Conservation (phyloP, 306 rosid species). For the Urtica urens region DNA sequence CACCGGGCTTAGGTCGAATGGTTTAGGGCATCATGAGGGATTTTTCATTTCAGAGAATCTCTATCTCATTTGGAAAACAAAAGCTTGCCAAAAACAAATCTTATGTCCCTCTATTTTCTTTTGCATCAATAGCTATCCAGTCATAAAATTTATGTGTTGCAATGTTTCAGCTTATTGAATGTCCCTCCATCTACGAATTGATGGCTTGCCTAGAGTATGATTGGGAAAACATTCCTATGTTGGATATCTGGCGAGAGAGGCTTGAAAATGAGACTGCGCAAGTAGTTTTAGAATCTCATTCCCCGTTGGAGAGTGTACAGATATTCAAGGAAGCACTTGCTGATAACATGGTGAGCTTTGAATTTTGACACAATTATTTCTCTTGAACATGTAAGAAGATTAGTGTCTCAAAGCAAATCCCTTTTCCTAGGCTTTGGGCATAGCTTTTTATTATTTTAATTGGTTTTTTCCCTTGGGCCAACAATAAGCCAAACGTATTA, state of each 20-base stretch:
- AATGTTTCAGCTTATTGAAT: slow-evolving; percentile 70
- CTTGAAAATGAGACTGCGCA: slow-evolving; percentile 41
- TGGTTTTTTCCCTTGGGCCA: not conserved
- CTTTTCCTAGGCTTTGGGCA: too few species aligned
- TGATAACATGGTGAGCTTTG: slow-evolving; percentile 52
- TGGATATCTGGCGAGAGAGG: slow-evolving; percentile 75
- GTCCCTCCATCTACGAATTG: slow-evolving; percentile 84
- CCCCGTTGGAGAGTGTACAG: slow-evolving; percentile 44
- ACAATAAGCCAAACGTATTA: too few species aligned
- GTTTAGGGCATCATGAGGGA: too few species aligned
- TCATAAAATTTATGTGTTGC: slow-evolving; percentile 16
- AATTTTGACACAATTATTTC: not conserved
- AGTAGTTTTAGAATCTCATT: slow-evolving; percentile 62
- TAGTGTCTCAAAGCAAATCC: too few species aligned
- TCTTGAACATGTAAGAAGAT: not conserved
- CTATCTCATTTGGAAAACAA: not conserved
- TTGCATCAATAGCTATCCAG: not conserved
- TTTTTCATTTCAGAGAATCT: not conserved
- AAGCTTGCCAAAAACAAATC: not conserved
- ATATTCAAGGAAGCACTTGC: slow-evolving; percentile 59
- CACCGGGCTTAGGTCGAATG: too few species aligned
- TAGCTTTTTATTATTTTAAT: not conserved
- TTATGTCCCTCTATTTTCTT: not conserved
- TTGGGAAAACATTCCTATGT: slow-evolving; percentile 59
- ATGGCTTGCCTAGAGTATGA: slow-evolving; percentile 52